Evolutionary conservation across 257 asterid species (phyloP), one percentile per base, ranked within the genome.

Genomic region (Scutellaria baicalensis): DNA sequence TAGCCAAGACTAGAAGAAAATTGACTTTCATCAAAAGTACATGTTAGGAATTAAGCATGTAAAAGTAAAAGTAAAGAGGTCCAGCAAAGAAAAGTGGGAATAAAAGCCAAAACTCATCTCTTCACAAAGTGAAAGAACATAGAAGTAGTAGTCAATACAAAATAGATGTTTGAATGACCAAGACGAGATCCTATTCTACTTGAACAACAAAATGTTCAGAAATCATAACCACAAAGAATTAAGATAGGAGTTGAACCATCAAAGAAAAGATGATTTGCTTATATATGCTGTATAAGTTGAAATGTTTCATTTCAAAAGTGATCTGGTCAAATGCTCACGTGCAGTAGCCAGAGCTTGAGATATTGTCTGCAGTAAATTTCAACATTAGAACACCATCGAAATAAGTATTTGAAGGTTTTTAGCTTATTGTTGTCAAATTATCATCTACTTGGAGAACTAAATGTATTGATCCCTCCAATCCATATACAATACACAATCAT

Each of bases 281-380:
- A 27, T 16, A 10, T 17, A 23, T 18, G 4, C 6, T 10, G 45
- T 50, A 23, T 63, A 44, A 21, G 56, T 20, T 43, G 58, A 16
- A 50, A 11, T 9, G 70, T 57, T 51, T 72, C 78, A 77, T 56
- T 66, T 72, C 47, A 72, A 50, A 44, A 77, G 78, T 0, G 81
- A 66, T 67, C 81, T 60, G 38, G 81, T 77, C 71, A 77, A 61
- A 71, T 77, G 81, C 71, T 77, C 81, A 35, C 81, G 81, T n/a
- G 81, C 78, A 33, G 78, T 71, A 6, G 81, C 78, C 67, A 77
- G 71, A 35, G 81, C 81, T 60, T 77, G 75, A 23, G 81, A 72
- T 52, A 77, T 77, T 6, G 81, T 77, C 81, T 72, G 75, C 75
- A 66, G n/a, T 18, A 49, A 75, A 14, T 10, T 9, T 16, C 38